These are phyloP conservation scores for Amphibolis antarctica DNA, from an alignment of 106 monocot genomes.

Conservation along the genomic window DNA sequence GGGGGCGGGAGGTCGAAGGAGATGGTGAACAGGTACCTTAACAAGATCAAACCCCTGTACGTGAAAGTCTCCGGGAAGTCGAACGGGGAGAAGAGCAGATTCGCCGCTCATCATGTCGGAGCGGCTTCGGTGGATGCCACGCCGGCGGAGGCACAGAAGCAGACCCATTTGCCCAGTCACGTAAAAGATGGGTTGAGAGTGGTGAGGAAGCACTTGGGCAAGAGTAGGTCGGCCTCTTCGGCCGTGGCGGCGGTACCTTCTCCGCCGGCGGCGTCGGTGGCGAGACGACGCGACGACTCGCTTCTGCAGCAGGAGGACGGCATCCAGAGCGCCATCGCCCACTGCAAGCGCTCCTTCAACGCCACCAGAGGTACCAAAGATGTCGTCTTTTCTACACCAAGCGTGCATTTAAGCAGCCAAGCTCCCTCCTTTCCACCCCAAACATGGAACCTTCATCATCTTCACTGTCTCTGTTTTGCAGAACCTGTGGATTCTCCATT, in stretches of 20 bases:
- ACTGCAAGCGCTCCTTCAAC: constrained; percentile 60
- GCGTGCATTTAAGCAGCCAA: too few species aligned
- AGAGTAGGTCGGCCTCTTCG: constrained; percentile 1
- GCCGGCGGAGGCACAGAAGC: not conserved
- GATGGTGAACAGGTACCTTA: constrained; percentile 32
- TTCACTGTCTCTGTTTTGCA: too few species aligned
- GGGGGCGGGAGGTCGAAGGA: constrained; percentile 19
- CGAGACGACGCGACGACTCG: constrained; percentile 43
- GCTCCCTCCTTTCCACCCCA: too few species aligned
- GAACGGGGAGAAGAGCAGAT: not conserved
- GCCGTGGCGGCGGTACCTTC: constrained; percentile 10
- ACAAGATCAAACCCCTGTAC: constrained; percentile 62
- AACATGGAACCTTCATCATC: too few species aligned
- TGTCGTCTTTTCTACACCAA: too few species aligned
- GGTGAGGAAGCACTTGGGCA: constrained; percentile 4
- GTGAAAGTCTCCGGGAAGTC: constrained; percentile 27
- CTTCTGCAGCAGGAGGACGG: constrained; percentile 55
- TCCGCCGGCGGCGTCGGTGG: constrained; percentile 6
- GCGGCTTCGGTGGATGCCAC: too few species aligned
- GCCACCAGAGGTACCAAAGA: not conserved
- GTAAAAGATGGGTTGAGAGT: constrained; percentile 9
- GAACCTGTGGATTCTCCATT: not conserved
- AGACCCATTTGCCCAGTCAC: not conserved
- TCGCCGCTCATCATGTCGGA: not conserved
- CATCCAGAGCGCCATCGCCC: constrained; percentile 71